Percentiles rank a stretch among this genome's conserved stretches.
These are phyloP conservation scores for Pyrrhoderma noxium DNA, from an alignment of 1,284 basidiomycete genomes.

Conservation along the genomic window DNA sequence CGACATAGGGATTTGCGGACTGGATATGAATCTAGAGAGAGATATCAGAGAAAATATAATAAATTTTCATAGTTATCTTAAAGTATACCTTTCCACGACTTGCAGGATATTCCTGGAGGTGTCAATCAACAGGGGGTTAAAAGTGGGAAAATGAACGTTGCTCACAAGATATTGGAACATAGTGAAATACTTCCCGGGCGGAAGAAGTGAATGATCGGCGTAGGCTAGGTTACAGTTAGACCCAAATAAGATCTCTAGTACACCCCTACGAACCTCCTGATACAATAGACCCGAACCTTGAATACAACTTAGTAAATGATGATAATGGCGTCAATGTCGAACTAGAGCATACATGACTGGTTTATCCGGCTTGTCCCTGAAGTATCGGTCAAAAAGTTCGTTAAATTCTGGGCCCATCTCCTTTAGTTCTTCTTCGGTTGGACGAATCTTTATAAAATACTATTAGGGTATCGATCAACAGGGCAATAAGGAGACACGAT, in stretches of 20 bases:
- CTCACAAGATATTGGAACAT: constrained; percentile 67
- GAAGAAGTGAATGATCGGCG: constrained; percentile 60
- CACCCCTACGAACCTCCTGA: constrained; percentile 35
- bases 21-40: constrained; percentile 51
- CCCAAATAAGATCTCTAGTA: background rate
- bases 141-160: constrained; percentile 3
- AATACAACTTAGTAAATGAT: too few relatives aligned
- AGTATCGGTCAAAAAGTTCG: constrained; percentile 57
- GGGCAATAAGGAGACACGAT: background rate
- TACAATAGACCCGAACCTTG: constrained; percentile 57
- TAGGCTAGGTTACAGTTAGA: constrained; percentile 36
- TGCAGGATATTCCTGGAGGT: constrained; percentile 49
- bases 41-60: constrained; percentile 3
- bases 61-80: background rate
- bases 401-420: constrained; percentile 75
- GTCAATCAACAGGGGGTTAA: background rate
- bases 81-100: constrained; percentile 50
- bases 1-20: constrained; percentile 52
- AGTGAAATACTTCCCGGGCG: constrained; percentile 64
- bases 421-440: constrained; percentile 58
- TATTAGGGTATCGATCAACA: constrained; percentile 7
- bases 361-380: constrained; percentile 72
- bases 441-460: constrained; percentile 42
- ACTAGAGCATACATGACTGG: constrained; percentile 52
- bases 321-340: too few relatives aligned